phyloP scores from a whole-genome alignment of 768 basidiomycete genomes.

The Flagelloscypha sp. region DNA sequence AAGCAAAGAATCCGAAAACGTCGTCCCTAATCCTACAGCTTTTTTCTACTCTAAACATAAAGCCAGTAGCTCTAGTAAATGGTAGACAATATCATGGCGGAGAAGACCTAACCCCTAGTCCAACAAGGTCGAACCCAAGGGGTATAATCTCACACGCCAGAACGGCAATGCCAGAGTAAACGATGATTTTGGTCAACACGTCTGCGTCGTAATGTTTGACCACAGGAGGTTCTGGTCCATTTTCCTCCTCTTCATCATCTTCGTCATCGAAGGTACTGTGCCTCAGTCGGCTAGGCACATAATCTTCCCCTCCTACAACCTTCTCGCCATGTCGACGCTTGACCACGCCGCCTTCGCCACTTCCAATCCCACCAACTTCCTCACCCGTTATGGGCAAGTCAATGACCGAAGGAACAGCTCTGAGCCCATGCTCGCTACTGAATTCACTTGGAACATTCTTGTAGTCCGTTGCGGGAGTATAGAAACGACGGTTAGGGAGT shows the following conservation, averaged over 20 bases:
- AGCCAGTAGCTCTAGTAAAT: no score
- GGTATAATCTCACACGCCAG: constrained; percentile 58
- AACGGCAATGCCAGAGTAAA: constrained; percentile 80
- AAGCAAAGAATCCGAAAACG: no score
- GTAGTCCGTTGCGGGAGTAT: constrained; percentile 89
- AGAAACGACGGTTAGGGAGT: constrained; percentile 80
- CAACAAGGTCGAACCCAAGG: constrained; percentile 56
- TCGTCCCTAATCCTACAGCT: no score
- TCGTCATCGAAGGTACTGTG: constrained; percentile 9
- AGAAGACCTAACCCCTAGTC: constrained; percentile 58
- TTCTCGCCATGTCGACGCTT: constrained; percentile 8
- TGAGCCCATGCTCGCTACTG: constrained; percentile 30
- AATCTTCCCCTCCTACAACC: constrained; percentile 7
- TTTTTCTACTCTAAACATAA: no score
- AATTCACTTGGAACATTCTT: constrained; percentile 53
- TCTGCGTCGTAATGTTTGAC: constrained; percentile 81
- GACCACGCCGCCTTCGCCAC: constrained; percentile 21
- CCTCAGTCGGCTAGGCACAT: no score
- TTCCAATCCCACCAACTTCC: constrained; percentile 38
- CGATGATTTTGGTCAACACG: constrained; percentile 84
- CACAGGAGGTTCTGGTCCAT: constrained; percentile 20
- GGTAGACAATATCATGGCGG: no score
- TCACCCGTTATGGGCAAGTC: constrained; percentile 55
- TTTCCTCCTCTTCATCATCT: constrained; percentile 19
- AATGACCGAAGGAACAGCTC: constrained; percentile 79